phyloP scores from a whole-genome alignment of 2,329 filamentous ascomycete species.

The Berkeleyomyces basicola region DNA sequence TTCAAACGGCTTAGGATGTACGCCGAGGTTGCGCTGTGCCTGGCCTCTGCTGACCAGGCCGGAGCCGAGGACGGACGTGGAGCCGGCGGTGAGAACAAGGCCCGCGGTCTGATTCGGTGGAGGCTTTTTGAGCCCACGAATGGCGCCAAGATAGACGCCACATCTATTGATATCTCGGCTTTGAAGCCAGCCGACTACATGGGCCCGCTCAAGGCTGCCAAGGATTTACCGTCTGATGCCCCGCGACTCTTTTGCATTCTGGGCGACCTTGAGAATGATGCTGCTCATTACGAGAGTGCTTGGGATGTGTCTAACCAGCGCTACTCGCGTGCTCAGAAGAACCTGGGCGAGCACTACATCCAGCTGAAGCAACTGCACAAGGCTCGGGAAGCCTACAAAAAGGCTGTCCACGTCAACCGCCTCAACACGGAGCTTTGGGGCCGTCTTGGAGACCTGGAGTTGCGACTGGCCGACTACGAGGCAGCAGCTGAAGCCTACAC shows the following conservation, averaged over 20 bases:
- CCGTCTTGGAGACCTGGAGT: constrained; percentile 70
- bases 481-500: constrained; percentile 73
- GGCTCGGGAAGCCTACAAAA: constrained; percentile 61
- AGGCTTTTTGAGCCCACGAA: constrained; percentile 59
- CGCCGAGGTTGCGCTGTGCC: constrained; percentile 86
- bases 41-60: constrained; percentile 43
- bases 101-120: constrained; percentile 56
- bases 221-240: constrained; percentile 54
- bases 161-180: constrained; percentile 2
- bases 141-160: constrained; percentile 25
- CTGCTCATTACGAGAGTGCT: constrained; percentile 61
- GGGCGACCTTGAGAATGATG: constrained; percentile 68
- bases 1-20: constrained; percentile 87
- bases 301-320: constrained; percentile 72
- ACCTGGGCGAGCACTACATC: constrained; percentile 65
- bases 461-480: constrained; percentile 60
- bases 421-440: constrained; percentile 78
- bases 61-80: constrained; percentile 47
- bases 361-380: constrained; percentile 46
- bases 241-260: constrained; percentile 84
- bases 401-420: constrained; percentile 62
- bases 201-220: constrained; percentile 37
- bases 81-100: constrained; percentile 57
- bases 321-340: constrained; percentile 76
- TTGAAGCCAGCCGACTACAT: constrained; percentile 22